Evolutionary conservation across 2,329 filamentous ascomycete genomes (phyloP).

Genomic region (Diplodia mutila): DNA sequence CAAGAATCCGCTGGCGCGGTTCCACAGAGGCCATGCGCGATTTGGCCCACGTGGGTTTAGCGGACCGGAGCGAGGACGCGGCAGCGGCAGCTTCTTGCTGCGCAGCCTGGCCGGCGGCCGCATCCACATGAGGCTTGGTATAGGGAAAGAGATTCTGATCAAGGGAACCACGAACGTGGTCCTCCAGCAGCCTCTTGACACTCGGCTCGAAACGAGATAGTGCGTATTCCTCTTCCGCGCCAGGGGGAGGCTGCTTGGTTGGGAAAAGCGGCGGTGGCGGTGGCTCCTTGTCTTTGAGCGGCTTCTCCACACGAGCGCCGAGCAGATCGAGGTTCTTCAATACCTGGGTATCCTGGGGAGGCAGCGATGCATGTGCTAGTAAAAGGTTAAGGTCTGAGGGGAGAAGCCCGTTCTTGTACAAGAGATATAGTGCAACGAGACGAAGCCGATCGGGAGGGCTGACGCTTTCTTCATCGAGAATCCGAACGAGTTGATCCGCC

Average conservation of each 20-base stretch:
- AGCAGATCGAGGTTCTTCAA: slow-evolving; percentile 80
- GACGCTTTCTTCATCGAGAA: slow-evolving; percentile 84
- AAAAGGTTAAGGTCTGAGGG: slow-evolving; percentile 82
- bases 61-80: slow-evolving; percentile 76
- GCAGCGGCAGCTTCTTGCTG: slow-evolving; percentile 52
- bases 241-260: slow-evolving; percentile 59
- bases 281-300: slow-evolving; percentile 77
- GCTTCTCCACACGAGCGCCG: slow-evolving; percentile 72
- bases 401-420: slow-evolving; percentile 85
- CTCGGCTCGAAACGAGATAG: slow-evolving; percentile 86
- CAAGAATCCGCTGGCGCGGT: slow-evolving; percentile 85
- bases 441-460: slow-evolving; percentile 75
- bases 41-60: slow-evolving; percentile 94
- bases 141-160: slow-evolving; percentile 52
- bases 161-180: slow-evolving; percentile 49
- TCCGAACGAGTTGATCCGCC: slow-evolving; percentile 78
- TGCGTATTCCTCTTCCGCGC: slow-evolving; percentile 71
- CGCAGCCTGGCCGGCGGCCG: slow-evolving; percentile 60
- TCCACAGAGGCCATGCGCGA: slow-evolving; percentile 74
- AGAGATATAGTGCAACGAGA: slow-evolving; percentile 80
- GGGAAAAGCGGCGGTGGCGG: slow-evolving; percentile 71
- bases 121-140: slow-evolving; percentile 61
- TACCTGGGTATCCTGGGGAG: slow-evolving; percentile 71
- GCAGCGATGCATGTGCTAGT: slow-evolving; percentile 79
- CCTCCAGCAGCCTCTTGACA: slow-evolving; percentile 83